Conservation (phyloP, 805 yeast species). For the Lachancea meyersii region DNA sequence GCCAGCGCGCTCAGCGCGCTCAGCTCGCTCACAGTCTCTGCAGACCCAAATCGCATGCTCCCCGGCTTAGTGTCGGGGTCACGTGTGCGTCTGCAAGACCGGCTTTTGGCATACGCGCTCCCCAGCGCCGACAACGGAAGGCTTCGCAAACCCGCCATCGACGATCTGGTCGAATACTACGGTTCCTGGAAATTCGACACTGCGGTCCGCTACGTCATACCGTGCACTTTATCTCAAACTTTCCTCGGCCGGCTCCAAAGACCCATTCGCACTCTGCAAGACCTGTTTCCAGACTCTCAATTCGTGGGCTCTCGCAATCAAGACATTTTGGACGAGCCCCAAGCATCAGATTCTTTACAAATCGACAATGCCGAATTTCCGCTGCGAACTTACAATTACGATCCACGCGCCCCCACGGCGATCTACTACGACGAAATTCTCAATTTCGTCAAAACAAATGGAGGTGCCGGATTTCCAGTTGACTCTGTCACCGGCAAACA, state of each 20-base stretch:
- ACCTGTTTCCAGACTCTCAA: slow-evolving; percentile 1
- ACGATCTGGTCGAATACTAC: slow-evolving; percentile 7
- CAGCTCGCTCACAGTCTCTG: background rate
- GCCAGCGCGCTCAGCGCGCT: slow-evolving; percentile 1
- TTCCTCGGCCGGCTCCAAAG: slow-evolving; percentile 8
- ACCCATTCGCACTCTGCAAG: slow-evolving; percentile 4
- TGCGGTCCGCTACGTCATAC: slow-evolving; percentile 8
- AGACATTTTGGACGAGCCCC: background rate
- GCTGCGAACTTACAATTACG: slow-evolving; percentile 11
- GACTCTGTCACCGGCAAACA: background rate
- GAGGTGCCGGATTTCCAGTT: background rate
- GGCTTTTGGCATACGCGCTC: background rate
- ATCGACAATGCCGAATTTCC: slow-evolving; percentile 1
- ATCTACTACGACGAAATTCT: slow-evolving; percentile 10
- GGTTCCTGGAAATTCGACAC: slow-evolving; percentile 6
- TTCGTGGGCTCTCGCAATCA: background rate
- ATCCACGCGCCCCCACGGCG: slow-evolving; percentile 10
- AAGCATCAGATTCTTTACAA: too few relatives aligned
- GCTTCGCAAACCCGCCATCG: background rate
- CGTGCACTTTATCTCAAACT: slow-evolving; percentile 7
- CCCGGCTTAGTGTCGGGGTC: slow-evolving; percentile 6
- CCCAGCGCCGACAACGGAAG: background rate
- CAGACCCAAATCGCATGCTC: slow-evolving; percentile 7
- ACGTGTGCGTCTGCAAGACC: slow-evolving; percentile 4
- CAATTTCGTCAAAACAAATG: background rate